Evolutionary conservation across 352 stramenopile species (phyloP).

Genomic region (Pythium biforme): DNA sequence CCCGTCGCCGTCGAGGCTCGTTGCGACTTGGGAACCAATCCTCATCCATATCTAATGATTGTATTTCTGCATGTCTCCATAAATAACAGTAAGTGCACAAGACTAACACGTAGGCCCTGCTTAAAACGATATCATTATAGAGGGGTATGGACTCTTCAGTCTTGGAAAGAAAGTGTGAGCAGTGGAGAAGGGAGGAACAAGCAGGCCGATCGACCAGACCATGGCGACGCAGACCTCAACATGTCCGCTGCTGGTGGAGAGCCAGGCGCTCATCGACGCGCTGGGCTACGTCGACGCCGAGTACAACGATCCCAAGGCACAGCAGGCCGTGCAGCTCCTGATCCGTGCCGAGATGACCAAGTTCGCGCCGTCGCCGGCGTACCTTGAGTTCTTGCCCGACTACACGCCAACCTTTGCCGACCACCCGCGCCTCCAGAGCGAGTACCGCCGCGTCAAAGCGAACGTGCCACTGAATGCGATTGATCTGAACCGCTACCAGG

Average conservation of each 20-base stretch:
- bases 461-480: slow-evolving; percentile 69
- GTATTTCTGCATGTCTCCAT: neutral
- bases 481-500: slow-evolving; percentile 71
- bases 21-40: slow-evolving; percentile 45
- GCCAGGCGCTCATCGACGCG: slow-evolving; percentile 64
- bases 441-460: slow-evolving; percentile 71
- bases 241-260: slow-evolving; percentile 61
- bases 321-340: slow-evolving; percentile 59
- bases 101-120: slow-evolving; percentile 3
- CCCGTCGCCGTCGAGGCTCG: slow-evolving; percentile 31
- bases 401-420: slow-evolving; percentile 56
- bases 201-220: neutral
- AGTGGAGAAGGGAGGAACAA: neutral
- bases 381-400: slow-evolving; percentile 62
- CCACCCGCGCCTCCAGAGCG: slow-evolving; percentile 52
- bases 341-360: slow-evolving; percentile 75
- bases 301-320: slow-evolving; percentile 42
- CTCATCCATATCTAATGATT: slow-evolving; percentile 36
- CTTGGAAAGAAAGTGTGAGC: neutral
- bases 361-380: slow-evolving; percentile 48
- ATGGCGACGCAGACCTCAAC: slow-evolving; percentile 34
- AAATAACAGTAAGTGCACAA: slow-evolving; percentile 6
- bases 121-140: slow-evolving; percentile 5
- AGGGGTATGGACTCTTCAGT: neutral
- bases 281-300: slow-evolving; percentile 76